phyloP scores from a whole-genome alignment of 768 basidiomycete genomes.

The Lactarius hengduanensis region DNA sequence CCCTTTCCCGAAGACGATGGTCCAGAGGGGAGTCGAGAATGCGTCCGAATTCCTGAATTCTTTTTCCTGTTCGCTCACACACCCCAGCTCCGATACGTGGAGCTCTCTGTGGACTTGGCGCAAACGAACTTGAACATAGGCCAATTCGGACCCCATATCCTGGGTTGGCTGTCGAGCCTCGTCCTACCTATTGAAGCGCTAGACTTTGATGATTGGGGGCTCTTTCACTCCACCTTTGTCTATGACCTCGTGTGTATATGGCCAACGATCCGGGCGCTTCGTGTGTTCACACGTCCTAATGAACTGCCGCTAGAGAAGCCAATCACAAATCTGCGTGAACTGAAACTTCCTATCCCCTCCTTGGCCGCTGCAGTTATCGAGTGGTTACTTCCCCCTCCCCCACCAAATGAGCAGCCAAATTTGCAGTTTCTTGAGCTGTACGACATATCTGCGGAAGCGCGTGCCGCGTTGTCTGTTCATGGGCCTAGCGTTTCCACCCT shows the following conservation, averaged over 20 bases:
- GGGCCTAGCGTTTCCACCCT: constrained; percentile 8
- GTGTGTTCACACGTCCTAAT: not conserved
- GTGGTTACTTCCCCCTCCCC: constrained; percentile 20
- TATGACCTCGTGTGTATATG: constrained; percentile 18
- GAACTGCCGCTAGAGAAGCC: not conserved
- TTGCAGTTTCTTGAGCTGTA: constrained; percentile 19
- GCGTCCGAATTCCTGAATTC: constrained; percentile 12
- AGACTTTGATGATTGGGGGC: constrained; percentile 5
- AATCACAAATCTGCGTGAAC: constrained; percentile 7
- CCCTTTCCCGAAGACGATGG: not conserved
- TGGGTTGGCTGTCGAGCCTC: constrained; percentile 21
- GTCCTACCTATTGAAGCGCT: constrained; percentile 9
- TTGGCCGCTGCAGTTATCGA: not conserved
- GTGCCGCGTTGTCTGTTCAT: constrained; percentile 1
- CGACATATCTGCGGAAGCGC: not conserved
- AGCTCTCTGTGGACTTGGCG: constrained; percentile 7
- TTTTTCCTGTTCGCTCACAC: constrained; percentile 17
- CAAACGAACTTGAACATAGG: not conserved
- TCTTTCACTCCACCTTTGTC: not conserved
- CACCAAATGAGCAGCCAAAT: not conserved
- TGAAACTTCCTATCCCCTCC: constrained; percentile 14
- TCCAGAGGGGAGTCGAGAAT: not conserved
- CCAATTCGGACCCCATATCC: constrained; percentile 1
- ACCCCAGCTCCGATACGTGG: not conserved
- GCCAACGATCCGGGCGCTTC: constrained; percentile 18